phyloP scores from a whole-genome alignment of 2,329 filamentous ascomycete species.

The Neonectria sp. region DNA sequence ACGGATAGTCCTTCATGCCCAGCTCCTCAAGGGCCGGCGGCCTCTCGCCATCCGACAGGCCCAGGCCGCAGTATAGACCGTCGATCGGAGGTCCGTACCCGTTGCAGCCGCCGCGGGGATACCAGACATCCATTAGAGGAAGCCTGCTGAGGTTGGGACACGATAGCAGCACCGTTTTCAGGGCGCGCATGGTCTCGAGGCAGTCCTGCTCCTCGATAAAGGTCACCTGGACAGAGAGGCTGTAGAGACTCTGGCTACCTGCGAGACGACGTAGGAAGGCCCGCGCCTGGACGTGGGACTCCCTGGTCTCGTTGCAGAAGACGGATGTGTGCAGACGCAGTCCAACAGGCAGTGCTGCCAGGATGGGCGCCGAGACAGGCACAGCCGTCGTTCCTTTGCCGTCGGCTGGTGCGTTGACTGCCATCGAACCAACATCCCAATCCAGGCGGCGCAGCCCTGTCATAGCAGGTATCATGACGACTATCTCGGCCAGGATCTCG shows the following conservation, averaged over 20 bases:
- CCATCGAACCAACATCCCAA: constrained; percentile 18
- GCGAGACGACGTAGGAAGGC: constrained; percentile 12
- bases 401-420: background rate
- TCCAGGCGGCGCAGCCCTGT: constrained; percentile 19
- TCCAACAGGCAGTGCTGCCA: constrained; percentile 7
- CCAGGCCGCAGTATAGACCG: constrained; percentile 17
- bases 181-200: constrained; percentile 23
- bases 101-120: constrained; percentile 1
- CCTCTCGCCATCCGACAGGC: constrained; percentile 13
- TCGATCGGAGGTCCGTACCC: background rate
- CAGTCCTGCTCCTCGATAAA: constrained; percentile 26
- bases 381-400: background rate
- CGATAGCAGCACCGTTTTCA: constrained; percentile 27
- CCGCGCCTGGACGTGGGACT: constrained; percentile 19
- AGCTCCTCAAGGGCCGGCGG: constrained; percentile 24
- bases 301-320: constrained; percentile 6
- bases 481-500: constrained; percentile 14
- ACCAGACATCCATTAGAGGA: constrained; percentile 19
- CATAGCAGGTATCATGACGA: constrained; percentile 12
- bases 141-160: constrained; percentile 29
- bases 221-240: constrained; percentile 15
- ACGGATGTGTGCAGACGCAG: constrained; percentile 17
- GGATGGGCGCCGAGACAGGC: constrained; percentile 13
- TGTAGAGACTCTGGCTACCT: constrained; percentile 12
- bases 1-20: constrained; percentile 20